phyloP scores from a whole-genome alignment of 495 filamentous ascomycete species.

The Talaromyces nanjingensis region DNA sequence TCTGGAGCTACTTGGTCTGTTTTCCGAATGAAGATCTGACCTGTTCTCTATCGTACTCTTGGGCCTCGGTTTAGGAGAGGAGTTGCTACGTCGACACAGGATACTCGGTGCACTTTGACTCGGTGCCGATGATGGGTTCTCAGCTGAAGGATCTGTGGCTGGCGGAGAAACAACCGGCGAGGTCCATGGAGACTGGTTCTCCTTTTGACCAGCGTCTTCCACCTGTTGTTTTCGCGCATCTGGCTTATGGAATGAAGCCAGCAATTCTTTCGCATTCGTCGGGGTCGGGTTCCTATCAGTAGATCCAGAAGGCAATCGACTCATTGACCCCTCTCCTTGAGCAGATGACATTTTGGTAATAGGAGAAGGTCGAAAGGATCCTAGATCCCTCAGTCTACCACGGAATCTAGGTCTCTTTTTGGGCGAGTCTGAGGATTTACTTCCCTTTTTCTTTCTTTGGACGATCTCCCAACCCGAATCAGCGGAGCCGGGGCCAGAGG shows the following conservation, averaged over 20 bases:
- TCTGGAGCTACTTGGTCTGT: slow-evolving; percentile 14
- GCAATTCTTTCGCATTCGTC: slow-evolving; percentile 30
- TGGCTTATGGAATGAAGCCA: slow-evolving; percentile 32
- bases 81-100: neutral
- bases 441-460: slow-evolving; percentile 15
- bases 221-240: slow-evolving; percentile 22
- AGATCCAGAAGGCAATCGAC: slow-evolving; percentile 13
- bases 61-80: neutral
- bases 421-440: slow-evolving; percentile 6
- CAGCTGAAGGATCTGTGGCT: neutral
- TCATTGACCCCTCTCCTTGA: slow-evolving; percentile 30
- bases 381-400: slow-evolving; percentile 22
- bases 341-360: slow-evolving; percentile 26
- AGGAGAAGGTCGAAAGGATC: slow-evolving; percentile 24
- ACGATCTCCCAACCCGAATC: slow-evolving; percentile 35
- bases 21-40: neutral
- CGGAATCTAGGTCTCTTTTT: slow-evolving; percentile 7
- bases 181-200: slow-evolving; percentile 15
- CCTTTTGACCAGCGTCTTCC: slow-evolving; percentile 9
- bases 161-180: slow-evolving; percentile 12
- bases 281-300: slow-evolving; percentile 12
- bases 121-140: neutral
- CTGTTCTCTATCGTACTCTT: neutral
- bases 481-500: slow-evolving; percentile 8
- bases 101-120: neutral